Base-by-base conservation (phyloP, 1,284 basidiomycete species). In the Austroboletus novae-zelandiae region DNA sequence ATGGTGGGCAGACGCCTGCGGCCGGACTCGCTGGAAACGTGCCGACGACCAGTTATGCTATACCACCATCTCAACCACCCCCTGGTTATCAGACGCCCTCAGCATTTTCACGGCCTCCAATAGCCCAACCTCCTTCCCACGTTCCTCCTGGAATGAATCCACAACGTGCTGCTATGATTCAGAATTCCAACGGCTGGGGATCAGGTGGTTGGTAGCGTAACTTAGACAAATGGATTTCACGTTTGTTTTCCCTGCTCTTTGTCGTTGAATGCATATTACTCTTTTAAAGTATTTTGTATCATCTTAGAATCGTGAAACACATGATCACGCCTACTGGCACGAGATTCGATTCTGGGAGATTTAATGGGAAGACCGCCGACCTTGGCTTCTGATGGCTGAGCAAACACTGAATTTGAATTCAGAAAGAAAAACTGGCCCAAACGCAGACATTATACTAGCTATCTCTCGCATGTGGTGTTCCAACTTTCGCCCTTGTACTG, bases 41-140 rank as follows among this genome's bases (percentile, higher is more conserved):
- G 25, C 55, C 68, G 5, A 45, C 54, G 29, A 56, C 64, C 27
- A 68, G 46, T 49, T 70, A 71, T 42, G 53, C 57, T 1, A 57
- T 65, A 39, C 62, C 74, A 39, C 69, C 75, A 40, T 64, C 67
- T 44, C 72, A 76, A 20, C 40, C 29, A 8, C 67, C 77, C 11
- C 80, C 78, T 54, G 83, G 83, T 23, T 82, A 79, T 61, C 83
- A 85, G 59, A 84, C 86, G 3, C 85, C 86, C 11, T 72, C 72
- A 18, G 62, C 64, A 9, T 74, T 66, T 57, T 61, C 66, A 30
- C 74, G 76, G 52, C 61, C 74, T 27, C 74, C 79, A 25, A 70
- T 75, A 44, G 63, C 69, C 45, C 74, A 74, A 32, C 72, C 73
- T 10, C 73, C 74, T 43, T 68, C 65, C 13, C 55, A 63, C 20